phyloP scores from a whole-genome alignment of 2,329 filamentous ascomycete genomes.

The Plectosphaerella cucumerina region DNA sequence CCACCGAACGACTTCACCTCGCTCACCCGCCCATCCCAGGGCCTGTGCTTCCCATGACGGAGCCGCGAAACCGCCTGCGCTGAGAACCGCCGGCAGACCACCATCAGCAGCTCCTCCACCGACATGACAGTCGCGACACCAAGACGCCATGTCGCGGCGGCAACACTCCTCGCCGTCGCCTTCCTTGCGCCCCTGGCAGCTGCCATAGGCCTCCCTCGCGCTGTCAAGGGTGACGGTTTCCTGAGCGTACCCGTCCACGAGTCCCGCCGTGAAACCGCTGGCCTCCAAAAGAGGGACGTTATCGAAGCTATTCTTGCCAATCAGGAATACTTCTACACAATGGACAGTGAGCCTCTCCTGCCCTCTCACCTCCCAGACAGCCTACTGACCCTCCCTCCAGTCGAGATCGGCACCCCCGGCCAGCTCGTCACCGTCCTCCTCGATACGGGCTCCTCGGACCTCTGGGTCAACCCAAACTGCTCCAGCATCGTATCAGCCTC shows the following conservation, averaged over 20 bases:
- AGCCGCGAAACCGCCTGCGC: too few species aligned
- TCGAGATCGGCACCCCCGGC: constrained; percentile 35
- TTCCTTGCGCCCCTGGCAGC: not conserved
- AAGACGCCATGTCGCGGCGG: not conserved
- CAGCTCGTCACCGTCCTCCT: constrained; percentile 42
- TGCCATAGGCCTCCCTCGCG: constrained; percentile 19
- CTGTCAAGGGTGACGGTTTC: constrained; percentile 28
- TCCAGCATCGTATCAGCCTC: constrained; percentile 26
- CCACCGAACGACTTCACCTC: too few species aligned
- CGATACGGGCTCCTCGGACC: constrained; percentile 50
- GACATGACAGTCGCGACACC: not conserved
- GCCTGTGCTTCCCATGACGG: too few species aligned
- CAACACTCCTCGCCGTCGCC: not conserved
- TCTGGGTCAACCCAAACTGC: constrained; percentile 52
- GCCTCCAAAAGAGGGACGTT: constrained; percentile 11
- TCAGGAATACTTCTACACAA: constrained; percentile 32
- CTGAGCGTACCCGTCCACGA: constrained; percentile 28
- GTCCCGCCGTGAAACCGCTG: constrained; percentile 2
- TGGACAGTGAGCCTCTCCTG: constrained; percentile 24
- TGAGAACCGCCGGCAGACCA: too few species aligned
- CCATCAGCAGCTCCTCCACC: not conserved
- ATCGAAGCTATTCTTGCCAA: constrained; percentile 28
- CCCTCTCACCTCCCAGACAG: not conserved
- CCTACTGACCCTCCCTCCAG: constrained; percentile 10
- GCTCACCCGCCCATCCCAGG: too few species aligned